Conservation (phyloP, 176 grass and related monocot genomes). For the Microstegium vimineum region DNA sequence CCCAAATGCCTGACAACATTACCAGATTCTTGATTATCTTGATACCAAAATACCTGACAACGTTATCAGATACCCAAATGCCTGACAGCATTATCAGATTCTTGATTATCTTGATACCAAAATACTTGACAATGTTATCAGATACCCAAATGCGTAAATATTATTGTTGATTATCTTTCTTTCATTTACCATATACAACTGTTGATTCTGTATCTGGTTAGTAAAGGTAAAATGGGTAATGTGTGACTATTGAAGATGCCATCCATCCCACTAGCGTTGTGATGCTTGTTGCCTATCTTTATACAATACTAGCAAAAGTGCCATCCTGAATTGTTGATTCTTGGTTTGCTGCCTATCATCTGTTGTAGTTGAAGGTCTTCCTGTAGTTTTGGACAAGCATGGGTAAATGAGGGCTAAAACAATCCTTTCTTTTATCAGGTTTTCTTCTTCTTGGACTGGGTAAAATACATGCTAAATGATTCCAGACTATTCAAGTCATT, state of each 20-base stretch:
- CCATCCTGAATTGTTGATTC: not conserved
- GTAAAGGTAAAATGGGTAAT: not conserved
- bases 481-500: slow-evolving; percentile 79
- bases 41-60: not conserved
- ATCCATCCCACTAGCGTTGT: not conserved
- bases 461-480: slow-evolving; percentile 93
- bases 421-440: slow-evolving; percentile 55
- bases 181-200: not conserved
- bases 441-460: slow-evolving; percentile 84
- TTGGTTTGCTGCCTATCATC: not conserved
- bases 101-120: not conserved
- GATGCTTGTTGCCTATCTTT: not conserved
- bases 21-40: no score
- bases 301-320: not conserved
- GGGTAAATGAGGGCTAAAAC: slow-evolving; percentile 11
- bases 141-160: not conserved
- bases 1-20: not conserved
- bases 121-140: not conserved
- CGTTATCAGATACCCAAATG: not conserved
- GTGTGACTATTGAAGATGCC: not conserved
- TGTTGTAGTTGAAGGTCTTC: slow-evolving; percentile 2
- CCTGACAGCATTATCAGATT: not conserved
- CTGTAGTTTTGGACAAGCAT: not conserved
- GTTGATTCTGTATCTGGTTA: not conserved
- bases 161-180: not conserved